Conservation (phyloP, 73 alveolate species). For the Tetrahymena elliotti region DNA sequence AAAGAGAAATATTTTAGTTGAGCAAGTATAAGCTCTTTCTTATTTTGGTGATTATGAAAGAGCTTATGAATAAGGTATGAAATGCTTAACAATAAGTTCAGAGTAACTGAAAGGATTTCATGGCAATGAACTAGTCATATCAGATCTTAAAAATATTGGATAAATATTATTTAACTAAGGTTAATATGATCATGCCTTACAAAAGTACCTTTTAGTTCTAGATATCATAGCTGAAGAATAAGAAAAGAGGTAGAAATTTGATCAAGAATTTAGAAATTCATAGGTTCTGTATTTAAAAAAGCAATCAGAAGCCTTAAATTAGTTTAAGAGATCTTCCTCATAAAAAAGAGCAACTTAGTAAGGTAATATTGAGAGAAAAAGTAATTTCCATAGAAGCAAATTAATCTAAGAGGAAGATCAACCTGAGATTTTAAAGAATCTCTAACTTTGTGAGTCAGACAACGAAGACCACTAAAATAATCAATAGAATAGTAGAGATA, state of each 20-base stretch:
- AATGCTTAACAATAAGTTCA: not conserved
- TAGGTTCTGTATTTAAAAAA: not conserved
- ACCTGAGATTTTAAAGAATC: not conserved
- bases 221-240: not conserved
- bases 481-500: not conserved
- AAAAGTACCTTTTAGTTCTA: not conserved
- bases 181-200: not conserved
- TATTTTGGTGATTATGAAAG: not conserved
- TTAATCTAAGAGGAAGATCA: not conserved
- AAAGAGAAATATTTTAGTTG: not conserved
- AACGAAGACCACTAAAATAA: not conserved
- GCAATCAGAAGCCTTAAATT: not conserved
- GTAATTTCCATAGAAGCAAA: not conserved
- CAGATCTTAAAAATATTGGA: not conserved
- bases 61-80: not conserved
- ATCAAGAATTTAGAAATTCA: not conserved
- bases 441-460: not conserved
- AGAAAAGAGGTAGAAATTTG: not conserved
- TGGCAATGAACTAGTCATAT: not conserved
- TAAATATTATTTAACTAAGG: not conserved
- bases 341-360: not conserved
- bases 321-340: not conserved
- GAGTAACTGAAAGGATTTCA: not conserved
- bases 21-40: not conserved
- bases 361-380: not conserved